A percentile compares a stretch with the other conserved stretches of the same genome.
phyloP scores from a whole-genome alignment of 257 asterid genomes.

The Datura wrightii region DNA sequence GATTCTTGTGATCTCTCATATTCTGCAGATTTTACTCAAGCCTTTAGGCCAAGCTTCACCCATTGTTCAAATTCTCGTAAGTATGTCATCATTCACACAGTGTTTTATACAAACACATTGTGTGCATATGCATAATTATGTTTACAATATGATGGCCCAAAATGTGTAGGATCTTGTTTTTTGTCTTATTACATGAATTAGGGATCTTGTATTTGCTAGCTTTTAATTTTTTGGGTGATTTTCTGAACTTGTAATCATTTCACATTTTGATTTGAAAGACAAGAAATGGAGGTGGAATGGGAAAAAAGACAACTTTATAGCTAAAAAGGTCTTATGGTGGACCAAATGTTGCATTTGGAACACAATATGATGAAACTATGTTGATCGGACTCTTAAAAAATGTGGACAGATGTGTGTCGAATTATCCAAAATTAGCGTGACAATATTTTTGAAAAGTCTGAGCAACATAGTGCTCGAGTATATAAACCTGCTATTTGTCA shows the following conservation, averaged over 20 bases:
- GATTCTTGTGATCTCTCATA: constrained; percentile 90
- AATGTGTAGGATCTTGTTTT: background rate
- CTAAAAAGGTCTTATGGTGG: background rate
- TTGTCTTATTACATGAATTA: background rate
- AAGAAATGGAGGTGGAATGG: background rate
- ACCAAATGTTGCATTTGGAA: background rate
- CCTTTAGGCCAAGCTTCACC: constrained; percentile 95
- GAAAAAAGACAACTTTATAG: background rate
- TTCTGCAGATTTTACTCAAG: constrained; percentile 79
- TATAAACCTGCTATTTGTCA: background rate
- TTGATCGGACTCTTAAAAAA: background rate
- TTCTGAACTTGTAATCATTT: background rate
- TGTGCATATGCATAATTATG: background rate
- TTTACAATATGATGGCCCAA: background rate
- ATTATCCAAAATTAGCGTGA: background rate
- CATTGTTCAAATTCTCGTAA: constrained; percentile 96
- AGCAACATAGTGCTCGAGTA: background rate
- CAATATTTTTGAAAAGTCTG: background rate
- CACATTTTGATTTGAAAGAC: background rate
- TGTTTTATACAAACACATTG: background rate
- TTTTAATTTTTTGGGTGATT: background rate
- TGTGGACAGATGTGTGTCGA: background rate
- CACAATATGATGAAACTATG: background rate
- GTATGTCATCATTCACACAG: constrained; percentile 66
- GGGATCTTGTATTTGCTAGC: background rate